Evolutionary conservation across 805 yeast species (phyloP), one percentile per base, ranked within the genome.

Genomic region (Hanseniaspora thailandica): DNA sequence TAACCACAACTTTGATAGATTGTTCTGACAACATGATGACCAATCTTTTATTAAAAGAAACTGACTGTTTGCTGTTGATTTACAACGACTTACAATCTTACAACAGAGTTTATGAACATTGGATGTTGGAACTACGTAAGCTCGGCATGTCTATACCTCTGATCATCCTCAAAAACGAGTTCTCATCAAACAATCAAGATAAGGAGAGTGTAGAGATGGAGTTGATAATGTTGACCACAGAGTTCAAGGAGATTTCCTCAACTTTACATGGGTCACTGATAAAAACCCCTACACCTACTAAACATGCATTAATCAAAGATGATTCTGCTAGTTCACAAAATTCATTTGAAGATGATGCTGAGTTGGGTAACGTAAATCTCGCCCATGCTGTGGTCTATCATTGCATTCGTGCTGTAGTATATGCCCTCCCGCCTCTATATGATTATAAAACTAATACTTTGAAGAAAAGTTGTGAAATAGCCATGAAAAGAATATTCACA

Each of bases 51-150:
- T 76, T 93, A 57, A 75, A 95, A 45, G 75, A 77, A 51, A 93
- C 97, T 0, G 90, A 86, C 66, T 97, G 88, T 13, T 84, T 93
- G 2, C 84, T 96, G 90, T 74, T 93, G n/a, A 87, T 93, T 0
- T 93, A 89, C 63, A 78, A 93, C 3, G 97, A 89, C 62, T 95
- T 88, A 62, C 93, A 88, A 63, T 87, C 97, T 0, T 93, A 88
- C 63, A 97, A 93, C 64, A 74, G 97, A 45, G 79, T 93, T 4
- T 81, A 96, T 2, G 71, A 90, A 23, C 88, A 88, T 65, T 93
- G 99, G 99, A 82, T 93, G 76, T 93, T 94, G 49, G 77, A 83
- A 72, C 83, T 93, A 61, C 74, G 99, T 57, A 86, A 95, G 0
- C 73, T 87, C 76, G 99, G 98, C 3, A 87, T 90, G 55, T 93